phyloP scores from a whole-genome alignment of 164 flowering plant genomes.

The Dillenia turbinata region DNA sequence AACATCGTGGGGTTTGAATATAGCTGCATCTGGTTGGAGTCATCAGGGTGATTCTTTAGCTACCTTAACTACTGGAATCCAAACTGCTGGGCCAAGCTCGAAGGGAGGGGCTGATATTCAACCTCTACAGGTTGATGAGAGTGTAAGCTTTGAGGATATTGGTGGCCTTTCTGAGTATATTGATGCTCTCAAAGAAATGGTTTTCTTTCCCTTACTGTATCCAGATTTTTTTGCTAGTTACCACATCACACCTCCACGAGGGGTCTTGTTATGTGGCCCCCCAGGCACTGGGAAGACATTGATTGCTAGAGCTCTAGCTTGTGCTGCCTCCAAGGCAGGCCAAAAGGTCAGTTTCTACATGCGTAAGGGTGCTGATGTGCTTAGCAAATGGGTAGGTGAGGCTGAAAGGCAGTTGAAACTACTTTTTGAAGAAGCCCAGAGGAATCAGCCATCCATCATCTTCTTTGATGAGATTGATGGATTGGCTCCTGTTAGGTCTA shows the following conservation, averaged over 20 bases:
- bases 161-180: constrained; percentile 96
- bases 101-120: constrained; percentile 99
- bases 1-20: constrained; percentile 83
- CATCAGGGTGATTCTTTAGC: constrained; percentile 81
- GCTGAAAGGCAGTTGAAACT: constrained; percentile 96
- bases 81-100: constrained; percentile 99
- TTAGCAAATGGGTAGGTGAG: constrained; percentile 99
- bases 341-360: constrained; percentile 99
- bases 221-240: constrained; percentile 97
- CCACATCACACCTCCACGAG: constrained; percentile 96
- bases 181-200: constrained; percentile 98
- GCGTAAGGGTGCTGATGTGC: constrained; percentile 99
- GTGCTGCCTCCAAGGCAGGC: constrained; percentile 99
- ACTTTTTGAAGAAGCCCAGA: constrained; percentile 98
- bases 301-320: constrained; percentile 97
- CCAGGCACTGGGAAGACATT: constrained; percentile 99
- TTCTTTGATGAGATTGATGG: constrained; percentile 99
- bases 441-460: constrained; percentile 96
- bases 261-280: constrained; percentile 97
- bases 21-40: constrained; percentile 99
- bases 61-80: constrained; percentile 65
- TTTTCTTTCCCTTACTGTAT: constrained; percentile 90
- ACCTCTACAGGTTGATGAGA: constrained; percentile 93
- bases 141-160: constrained; percentile 91
- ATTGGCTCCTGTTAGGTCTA: constrained; percentile 98